phyloP scores from a whole-genome alignment of 805 yeast genomes.

The Kregervanrija pseudodelftensis region DNA sequence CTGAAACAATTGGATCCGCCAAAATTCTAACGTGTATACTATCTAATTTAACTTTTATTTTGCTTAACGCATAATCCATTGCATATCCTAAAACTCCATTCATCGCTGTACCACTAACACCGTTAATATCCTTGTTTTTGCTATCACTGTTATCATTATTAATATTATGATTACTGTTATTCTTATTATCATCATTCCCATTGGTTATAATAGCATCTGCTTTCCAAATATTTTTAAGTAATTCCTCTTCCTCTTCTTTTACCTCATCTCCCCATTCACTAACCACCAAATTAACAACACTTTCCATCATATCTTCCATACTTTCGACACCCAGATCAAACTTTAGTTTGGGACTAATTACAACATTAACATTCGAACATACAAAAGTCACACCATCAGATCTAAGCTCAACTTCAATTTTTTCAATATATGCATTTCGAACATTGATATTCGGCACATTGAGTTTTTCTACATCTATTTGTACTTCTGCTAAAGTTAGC shows the following conservation, averaged over 20 bases:
- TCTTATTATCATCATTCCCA: background rate
- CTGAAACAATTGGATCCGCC: constrained; percentile 36
- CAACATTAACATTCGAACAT: too few species aligned
- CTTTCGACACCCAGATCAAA: constrained; percentile 21
- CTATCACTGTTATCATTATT: background rate
- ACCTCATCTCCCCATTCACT: constrained; percentile 27
- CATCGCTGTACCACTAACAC: constrained; percentile 20
- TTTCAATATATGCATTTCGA: constrained; percentile 52
- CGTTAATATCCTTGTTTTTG: constrained; percentile 6
- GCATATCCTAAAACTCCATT: constrained; percentile 57
- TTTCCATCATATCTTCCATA: constrained; percentile 65
- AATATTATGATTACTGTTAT: too few species aligned
- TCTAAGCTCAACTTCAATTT: constrained; percentile 44
- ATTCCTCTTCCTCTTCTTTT: constrained; percentile 7
- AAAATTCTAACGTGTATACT: constrained; percentile 42
- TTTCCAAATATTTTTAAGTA: constrained; percentile 1
- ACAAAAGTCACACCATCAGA: too few species aligned
- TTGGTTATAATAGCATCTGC: constrained; percentile 2
- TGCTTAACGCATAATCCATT: constrained; percentile 59
- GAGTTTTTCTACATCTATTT: constrained; percentile 65
- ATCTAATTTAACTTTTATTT: constrained; percentile 43
- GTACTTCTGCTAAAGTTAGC: constrained; percentile 52
- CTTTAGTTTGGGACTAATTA: too few species aligned
- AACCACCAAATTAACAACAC: constrained; percentile 40
- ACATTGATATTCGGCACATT: constrained; percentile 57